phyloP scores from a whole-genome alignment of 257 asterid species.

The Solanum lignicaule region DNA sequence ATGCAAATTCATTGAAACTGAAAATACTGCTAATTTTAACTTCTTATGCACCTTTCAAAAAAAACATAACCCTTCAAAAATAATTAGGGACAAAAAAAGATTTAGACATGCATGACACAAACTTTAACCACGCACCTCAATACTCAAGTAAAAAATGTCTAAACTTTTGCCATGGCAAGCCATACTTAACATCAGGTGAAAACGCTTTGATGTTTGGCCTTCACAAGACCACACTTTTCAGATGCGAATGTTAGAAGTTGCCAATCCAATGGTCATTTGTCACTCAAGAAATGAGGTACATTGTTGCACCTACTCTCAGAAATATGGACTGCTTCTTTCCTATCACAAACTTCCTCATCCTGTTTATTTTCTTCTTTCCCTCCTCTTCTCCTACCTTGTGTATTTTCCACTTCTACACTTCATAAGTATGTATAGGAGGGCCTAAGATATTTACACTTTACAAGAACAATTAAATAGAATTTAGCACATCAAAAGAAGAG shows the following conservation, averaged over 20 bases:
- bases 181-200: neutral
- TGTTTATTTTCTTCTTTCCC: neutral
- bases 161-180: neutral
- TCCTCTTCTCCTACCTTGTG: neutral
- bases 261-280: neutral
- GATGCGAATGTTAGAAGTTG: neutral
- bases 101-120: neutral
- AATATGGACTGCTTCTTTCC: neutral
- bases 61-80: neutral
- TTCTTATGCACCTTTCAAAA: neutral
- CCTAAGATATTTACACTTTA: neutral
- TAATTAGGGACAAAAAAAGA: neutral
- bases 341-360: neutral
- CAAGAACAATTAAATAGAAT: neutral
- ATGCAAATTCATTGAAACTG: neutral
- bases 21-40: neutral
- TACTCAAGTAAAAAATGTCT: neutral
- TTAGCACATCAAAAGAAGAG: conserved; percentile 67
- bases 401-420: neutral
- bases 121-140: neutral
- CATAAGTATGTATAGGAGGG: neutral
- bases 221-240: neutral
- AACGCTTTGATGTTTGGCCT: neutral
- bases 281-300: neutral
- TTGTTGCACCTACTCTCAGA: neutral